Evolutionary conservation across 495 filamentous ascomycete species (phyloP).

Genomic region (Penicillium diatomitis): DNA sequence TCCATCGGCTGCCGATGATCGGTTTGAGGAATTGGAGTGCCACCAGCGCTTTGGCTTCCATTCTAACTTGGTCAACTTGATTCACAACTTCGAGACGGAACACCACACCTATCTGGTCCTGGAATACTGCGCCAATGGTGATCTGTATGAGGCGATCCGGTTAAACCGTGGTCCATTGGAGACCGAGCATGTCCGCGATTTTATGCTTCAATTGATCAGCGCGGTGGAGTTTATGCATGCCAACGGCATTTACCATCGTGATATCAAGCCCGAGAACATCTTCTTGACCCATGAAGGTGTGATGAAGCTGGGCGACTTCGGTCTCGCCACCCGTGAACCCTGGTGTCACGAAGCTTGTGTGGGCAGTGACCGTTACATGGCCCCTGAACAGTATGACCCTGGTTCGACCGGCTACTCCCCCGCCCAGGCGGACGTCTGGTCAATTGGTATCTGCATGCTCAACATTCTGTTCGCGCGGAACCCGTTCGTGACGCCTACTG

Average conservation of each 20-base stretch:
- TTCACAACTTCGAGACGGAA: constrained; percentile 86
- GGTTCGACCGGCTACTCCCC: constrained; percentile 79
- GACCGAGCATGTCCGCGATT: constrained; percentile 90
- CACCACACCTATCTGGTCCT: constrained; percentile 85
- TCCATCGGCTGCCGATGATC: constrained; percentile 56
- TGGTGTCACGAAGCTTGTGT: constrained; percentile 89
- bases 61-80: constrained; percentile 86
- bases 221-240: constrained; percentile 85
- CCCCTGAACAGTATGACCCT: constrained; percentile 93
- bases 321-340: constrained; percentile 72
- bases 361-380: constrained; percentile 98
- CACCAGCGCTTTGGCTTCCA: constrained; percentile 72
- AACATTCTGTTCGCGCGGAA: constrained; percentile 96
- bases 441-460: constrained; percentile 87
- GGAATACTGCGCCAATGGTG: constrained; percentile 93
- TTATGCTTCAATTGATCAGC: constrained; percentile 90
- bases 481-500: constrained; percentile 79
- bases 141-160: constrained; percentile 95
- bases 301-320: constrained; percentile 96
- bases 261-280: constrained; percentile 99
- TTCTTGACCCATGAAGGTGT: constrained; percentile 78
- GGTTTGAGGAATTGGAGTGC: constrained; percentile 78
- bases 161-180: constrained; percentile 76
- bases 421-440: constrained; percentile 91
- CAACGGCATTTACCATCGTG: constrained; percentile 89